Percentiles rank a stretch among this genome's conserved stretches.
Evolutionary conservation across 805 yeast species (phyloP).

Genomic region (Candida insectorum): DNA sequence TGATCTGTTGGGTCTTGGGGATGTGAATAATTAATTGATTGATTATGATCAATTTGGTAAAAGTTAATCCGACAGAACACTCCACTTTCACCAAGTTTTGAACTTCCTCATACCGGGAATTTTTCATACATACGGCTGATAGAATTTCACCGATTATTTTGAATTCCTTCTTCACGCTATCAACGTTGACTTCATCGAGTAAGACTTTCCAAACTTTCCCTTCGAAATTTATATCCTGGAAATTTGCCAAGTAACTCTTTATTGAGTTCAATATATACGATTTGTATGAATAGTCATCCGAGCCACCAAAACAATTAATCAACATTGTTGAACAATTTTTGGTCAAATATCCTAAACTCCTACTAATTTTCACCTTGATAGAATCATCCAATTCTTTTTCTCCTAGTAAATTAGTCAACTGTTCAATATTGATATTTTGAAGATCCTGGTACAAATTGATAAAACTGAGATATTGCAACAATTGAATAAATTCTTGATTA

Average conservation of each 20-base stretch:
- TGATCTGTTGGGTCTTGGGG: too few relatives aligned
- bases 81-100: slow-evolving; percentile 8
- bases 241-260: slow-evolving; percentile 17
- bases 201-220: slow-evolving; percentile 16
- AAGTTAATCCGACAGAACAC: slow-evolving; percentile 16
- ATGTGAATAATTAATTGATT: slow-evolving; percentile 21
- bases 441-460: slow-evolving; percentile 6
- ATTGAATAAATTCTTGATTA: slow-evolving; percentile 2
- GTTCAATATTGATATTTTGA: slow-evolving; percentile 3
- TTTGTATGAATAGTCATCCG: slow-evolving; percentile 8
- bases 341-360: slow-evolving; percentile 47
- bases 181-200: slow-evolving; percentile 12
- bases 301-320: slow-evolving; percentile 19
- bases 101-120: slow-evolving; percentile 16
- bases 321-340: slow-evolving; percentile 34
- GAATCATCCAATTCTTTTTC: slow-evolving; percentile 30
- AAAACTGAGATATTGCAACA: slow-evolving; percentile 10
- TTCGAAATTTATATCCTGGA: slow-evolving; percentile 23
- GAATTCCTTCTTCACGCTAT: slow-evolving; percentile 15
- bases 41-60: slow-evolving; percentile 30
- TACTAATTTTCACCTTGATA: slow-evolving; percentile 46
- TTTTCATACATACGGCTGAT: slow-evolving; percentile 20
- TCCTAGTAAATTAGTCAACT: slow-evolving; percentile 12
- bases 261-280: slow-evolving; percentile 18
- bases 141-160: slow-evolving; percentile 36